A percentile compares a stretch with the other conserved stretches of the same genome.
Evolutionary conservation across 331 rosid genomes (phyloP).

Genomic region (Prunus yedoensis): DNA sequence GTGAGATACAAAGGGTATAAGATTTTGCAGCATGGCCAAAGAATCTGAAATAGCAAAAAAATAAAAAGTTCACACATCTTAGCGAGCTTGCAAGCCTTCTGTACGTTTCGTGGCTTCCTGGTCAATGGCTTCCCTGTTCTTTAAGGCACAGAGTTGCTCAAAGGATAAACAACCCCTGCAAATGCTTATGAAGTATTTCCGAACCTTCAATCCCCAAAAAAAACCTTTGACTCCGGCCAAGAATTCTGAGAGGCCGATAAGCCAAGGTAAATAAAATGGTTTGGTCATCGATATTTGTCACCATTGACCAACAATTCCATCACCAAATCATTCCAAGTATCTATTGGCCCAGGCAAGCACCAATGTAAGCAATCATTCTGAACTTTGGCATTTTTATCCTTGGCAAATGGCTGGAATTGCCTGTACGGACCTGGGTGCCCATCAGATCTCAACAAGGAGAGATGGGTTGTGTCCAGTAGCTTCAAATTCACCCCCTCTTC

Average conservation of each 20-base stretch:
- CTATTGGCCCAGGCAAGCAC: constrained; percentile 98
- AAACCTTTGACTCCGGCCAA: background rate
- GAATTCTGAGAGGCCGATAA: background rate
- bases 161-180: background rate
- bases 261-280: background rate
- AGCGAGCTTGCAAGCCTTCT: no score
- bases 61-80: background rate
- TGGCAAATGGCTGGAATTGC: constrained; percentile 74
- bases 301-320: constrained; percentile 64
- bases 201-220: no score
- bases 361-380: constrained; percentile 90
- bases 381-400: constrained; percentile 51
- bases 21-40: background rate
- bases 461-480: constrained; percentile 65
- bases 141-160: background rate
- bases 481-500: constrained; percentile 35
- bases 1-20: background rate
- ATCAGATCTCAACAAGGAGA: constrained; percentile 80
- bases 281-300: constrained; percentile 20
- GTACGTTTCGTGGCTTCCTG: background rate
- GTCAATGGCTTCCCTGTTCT: background rate
- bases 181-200: background rate
- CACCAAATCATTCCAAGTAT: constrained; percentile 84
- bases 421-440: constrained; percentile 94
- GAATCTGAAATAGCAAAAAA: background rate